Conservation (phyloP, 2,329 filamentous ascomycete species). For the Trichoderma endophyticum region DNA sequence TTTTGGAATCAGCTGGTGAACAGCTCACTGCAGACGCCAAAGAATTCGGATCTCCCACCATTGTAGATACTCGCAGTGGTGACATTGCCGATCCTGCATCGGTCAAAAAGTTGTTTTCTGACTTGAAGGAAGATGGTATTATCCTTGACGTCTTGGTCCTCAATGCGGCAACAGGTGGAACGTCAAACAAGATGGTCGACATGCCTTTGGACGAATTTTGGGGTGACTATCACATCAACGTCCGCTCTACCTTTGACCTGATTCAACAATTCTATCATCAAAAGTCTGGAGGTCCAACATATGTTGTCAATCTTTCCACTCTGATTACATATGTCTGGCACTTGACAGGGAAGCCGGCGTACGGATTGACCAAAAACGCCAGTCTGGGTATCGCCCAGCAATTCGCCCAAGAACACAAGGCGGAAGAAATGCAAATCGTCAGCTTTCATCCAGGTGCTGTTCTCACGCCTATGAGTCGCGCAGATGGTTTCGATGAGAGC, state of each 20-base stretch:
- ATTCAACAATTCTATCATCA: not conserved
- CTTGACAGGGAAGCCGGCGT: not conserved
- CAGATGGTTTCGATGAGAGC: not conserved
- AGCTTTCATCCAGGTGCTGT: not conserved
- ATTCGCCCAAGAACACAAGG: not conserved
- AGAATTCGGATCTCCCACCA: not conserved
- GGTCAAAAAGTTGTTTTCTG: not conserved
- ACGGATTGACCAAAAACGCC: not conserved
- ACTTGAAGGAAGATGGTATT: not conserved
- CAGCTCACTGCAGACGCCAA: not conserved
- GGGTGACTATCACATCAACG: not conserved
- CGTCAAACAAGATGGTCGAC: not conserved
- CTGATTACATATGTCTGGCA: not conserved
- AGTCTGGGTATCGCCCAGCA: not conserved
- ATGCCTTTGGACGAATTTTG: not conserved
- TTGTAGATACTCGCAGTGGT: not conserved
- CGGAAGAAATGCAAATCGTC: not conserved
- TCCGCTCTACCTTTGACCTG: not conserved
- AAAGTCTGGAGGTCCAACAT: not conserved
- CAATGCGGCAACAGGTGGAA: not conserved
- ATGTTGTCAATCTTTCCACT: not conserved
- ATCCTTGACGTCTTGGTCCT: not conserved
- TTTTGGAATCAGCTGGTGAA: not conserved
- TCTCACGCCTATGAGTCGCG: not conserved
- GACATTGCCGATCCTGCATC: not conserved